Evolutionary conservation across 2,329 filamentous ascomycete species (phyloP).

Genomic region (Chalaropsis ovoidea): DNA sequence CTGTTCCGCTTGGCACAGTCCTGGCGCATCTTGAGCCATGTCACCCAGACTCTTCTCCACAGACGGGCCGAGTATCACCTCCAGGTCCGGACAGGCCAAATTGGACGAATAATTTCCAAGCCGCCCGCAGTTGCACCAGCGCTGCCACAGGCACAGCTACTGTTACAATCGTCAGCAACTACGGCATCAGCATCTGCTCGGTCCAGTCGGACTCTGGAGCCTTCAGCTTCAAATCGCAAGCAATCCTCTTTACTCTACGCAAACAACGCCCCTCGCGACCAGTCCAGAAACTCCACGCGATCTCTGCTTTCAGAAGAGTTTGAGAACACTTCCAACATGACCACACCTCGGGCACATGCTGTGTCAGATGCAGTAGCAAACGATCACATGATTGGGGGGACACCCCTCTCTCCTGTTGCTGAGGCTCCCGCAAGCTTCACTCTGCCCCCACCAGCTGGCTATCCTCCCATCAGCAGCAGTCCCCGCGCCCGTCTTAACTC

Average conservation of each 20-base stretch:
- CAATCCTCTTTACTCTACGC: neutral
- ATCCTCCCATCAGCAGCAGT: slow-evolving; percentile 32
- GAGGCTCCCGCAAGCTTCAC: slow-evolving; percentile 42
- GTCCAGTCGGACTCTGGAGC: neutral
- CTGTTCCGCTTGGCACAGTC: slow-evolving; percentile 54
- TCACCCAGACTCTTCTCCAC: slow-evolving; percentile 44
- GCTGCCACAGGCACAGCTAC: neutral
- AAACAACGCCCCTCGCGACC: neutral
- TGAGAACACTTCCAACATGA: slow-evolving; percentile 53
- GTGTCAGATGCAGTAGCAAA: slow-evolving; percentile 34
- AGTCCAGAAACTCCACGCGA: slow-evolving; percentile 29
- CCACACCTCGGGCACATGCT: slow-evolving; percentile 50
- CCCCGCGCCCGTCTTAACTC: slow-evolving; percentile 42
- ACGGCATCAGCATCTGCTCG: neutral
- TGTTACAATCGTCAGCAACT: neutral
- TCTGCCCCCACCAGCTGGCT: slow-evolving; percentile 40
- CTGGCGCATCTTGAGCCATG: slow-evolving; percentile 52
- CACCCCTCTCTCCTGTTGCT: slow-evolving; percentile 39
- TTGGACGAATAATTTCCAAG: slow-evolving; percentile 13
- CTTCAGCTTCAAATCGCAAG: neutral
- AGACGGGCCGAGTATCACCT: slow-evolving; percentile 50
- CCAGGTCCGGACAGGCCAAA: slow-evolving; percentile 34
- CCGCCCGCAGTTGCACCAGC: slow-evolving; percentile 22
- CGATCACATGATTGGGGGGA: slow-evolving; percentile 29
- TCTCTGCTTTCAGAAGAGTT: slow-evolving; percentile 47